A percentile compares a stretch with the other conserved stretches of the same genome.
phyloP scores from a whole-genome alignment of 208 protist genomes.

The Leishmania turanica region DNA sequence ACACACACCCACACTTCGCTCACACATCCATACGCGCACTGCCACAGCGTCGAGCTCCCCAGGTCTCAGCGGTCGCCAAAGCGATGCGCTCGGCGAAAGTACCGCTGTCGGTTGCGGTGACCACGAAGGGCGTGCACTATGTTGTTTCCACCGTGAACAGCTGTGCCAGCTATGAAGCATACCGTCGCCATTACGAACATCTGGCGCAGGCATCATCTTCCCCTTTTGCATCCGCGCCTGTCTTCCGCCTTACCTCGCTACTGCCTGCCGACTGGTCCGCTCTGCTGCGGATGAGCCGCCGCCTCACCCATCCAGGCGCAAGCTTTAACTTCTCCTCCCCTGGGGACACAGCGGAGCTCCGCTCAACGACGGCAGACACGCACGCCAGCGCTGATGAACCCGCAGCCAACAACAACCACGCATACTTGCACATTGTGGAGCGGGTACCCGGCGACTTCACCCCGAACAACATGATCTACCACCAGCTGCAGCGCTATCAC shows the following conservation, averaged over 20 bases:
- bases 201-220: not conserved
- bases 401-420: constrained; percentile 33
- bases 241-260: constrained; percentile 59
- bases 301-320: constrained; percentile 37
- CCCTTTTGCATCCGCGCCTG: not conserved
- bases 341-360: constrained; percentile 31
- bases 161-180: constrained; percentile 43
- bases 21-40: not conserved
- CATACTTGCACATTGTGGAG: constrained; percentile 79
- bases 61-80: not conserved
- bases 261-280: constrained; percentile 43
- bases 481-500: constrained; percentile 57
- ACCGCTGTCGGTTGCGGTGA: constrained; percentile 37
- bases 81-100: constrained; percentile 54
- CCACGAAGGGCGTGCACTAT: constrained; percentile 38
- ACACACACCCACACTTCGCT: not conserved
- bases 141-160: constrained; percentile 50
- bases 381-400: not conserved
- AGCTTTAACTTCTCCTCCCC: constrained; percentile 73
- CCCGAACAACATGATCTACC: constrained; percentile 88
- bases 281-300: constrained; percentile 52
- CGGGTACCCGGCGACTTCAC: constrained; percentile 63
- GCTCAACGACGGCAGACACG: not conserved
- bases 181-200: constrained; percentile 4
- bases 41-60: not conserved